Evolutionary conservation across 495 filamentous ascomycete species (phyloP).

Genomic region (Hypoxylon subgilvum): DNA sequence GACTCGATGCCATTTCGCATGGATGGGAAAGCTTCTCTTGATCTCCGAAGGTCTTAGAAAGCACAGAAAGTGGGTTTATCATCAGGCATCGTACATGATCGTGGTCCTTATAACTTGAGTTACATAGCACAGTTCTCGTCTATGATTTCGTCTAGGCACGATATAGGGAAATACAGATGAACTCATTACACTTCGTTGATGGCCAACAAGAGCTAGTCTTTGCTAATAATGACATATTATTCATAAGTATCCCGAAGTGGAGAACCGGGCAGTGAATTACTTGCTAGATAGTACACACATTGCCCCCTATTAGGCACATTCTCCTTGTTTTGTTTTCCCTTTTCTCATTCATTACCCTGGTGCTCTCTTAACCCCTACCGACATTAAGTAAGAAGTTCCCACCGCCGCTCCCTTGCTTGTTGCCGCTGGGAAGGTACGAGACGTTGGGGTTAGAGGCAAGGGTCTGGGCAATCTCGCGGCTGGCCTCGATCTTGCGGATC

Average conservation of each 20-base stretch:
- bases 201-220: not conserved
- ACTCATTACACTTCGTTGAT: not conserved
- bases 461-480: slow-evolving; percentile 92
- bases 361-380: slow-evolving; percentile 44
- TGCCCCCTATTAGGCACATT: not conserved
- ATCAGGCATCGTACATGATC: no score
- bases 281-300: slow-evolving; percentile 32
- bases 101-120: not conserved
- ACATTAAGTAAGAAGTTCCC: slow-evolving; percentile 61
- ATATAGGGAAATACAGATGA: not conserved
- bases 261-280: slow-evolving; percentile 38
- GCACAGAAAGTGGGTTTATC: no score
- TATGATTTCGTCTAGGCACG: not conserved
- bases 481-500: slow-evolving; percentile 96
- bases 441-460: slow-evolving; percentile 92
- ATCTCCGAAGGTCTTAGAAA: no score
- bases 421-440: slow-evolving; percentile 85
- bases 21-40: not conserved
- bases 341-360: slow-evolving; percentile 1
- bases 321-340: not conserved
- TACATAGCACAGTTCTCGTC: not conserved
- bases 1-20: no score
- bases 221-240: slow-evolving; percentile 38
- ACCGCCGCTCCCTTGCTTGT: slow-evolving; percentile 66
- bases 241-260: slow-evolving; percentile 43